Conservation (phyloP, 345 rosid genomes). For the Geranium brycei region DNA sequence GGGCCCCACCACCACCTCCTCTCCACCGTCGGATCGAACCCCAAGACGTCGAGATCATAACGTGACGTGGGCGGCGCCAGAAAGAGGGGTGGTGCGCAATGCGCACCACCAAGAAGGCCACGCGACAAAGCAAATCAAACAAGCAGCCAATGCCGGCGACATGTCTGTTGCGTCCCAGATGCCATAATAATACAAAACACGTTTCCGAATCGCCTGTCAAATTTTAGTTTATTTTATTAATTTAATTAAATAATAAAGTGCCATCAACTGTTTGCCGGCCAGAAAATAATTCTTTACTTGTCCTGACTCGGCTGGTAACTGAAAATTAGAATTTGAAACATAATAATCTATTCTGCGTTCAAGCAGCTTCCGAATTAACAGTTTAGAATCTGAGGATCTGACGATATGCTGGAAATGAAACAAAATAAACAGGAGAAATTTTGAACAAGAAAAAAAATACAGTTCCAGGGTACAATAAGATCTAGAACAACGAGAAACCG, state of each 20-base stretch:
- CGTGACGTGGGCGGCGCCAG: background rate
- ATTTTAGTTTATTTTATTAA: background rate
- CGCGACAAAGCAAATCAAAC: constrained; percentile 3
- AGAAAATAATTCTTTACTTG: background rate
- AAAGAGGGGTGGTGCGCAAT: background rate
- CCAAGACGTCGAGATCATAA: background rate
- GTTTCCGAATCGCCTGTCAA: background rate
- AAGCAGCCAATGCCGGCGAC: constrained; percentile 33
- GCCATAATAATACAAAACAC: background rate
- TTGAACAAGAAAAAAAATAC: background rate
- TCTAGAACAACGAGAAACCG: background rate
- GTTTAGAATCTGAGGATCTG: no score
- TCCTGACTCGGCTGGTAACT: no score
- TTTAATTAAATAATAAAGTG: background rate
- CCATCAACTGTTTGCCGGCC: background rate
- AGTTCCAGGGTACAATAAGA: background rate
- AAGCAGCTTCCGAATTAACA: no score
- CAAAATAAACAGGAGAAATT: background rate
- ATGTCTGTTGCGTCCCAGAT: constrained; percentile 24
- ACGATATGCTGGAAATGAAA: no score
- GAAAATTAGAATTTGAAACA: no score
- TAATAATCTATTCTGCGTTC: no score
- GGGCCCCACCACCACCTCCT: background rate
- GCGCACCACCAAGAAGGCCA: background rate
- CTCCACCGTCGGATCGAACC: constrained; percentile 12